Percentiles rank a stretch among this genome's conserved stretches.
These are phyloP conservation scores for Dendrobium nobile DNA, from an alignment of 106 monocot genomes.

Conservation along the genomic window DNA sequence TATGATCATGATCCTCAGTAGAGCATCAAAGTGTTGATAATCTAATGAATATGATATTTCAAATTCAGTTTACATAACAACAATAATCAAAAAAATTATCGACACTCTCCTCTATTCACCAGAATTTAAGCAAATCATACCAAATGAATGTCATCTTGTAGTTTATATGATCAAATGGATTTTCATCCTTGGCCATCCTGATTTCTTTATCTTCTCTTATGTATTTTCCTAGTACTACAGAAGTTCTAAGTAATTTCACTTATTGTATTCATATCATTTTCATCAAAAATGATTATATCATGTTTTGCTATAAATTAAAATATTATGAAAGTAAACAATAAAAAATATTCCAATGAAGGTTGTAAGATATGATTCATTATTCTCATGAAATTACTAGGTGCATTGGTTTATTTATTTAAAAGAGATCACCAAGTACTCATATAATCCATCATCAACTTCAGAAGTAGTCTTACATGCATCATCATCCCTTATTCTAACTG, in stretches of 20 bases:
- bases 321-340: constrained; percentile 16
- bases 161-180: background rate
- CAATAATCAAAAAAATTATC: too few relatives aligned
- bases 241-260: background rate
- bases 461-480: constrained; percentile 13
- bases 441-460: constrained; percentile 5
- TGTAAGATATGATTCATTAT: constrained; percentile 6
- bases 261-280: background rate
- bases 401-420: constrained; percentile 12
- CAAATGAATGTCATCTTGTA: background rate
- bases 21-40: too few relatives aligned
- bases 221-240: background rate
- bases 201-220: background rate
- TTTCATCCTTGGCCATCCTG: background rate
- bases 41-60: too few relatives aligned
- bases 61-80: too few relatives aligned
- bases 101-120: too few relatives aligned
- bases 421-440: constrained; percentile 9
- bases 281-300: background rate
- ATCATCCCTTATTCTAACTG: background rate
- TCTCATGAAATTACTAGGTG: constrained; percentile 2
- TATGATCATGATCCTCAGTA: too few relatives aligned
- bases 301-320: constrained; percentile 3
- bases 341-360: background rate
- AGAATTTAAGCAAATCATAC: too few relatives aligned